Evolutionary conservation across 768 basidiomycete species (phyloP), one percentile per base, ranked within the genome.

Genomic region (Lactarius hatsudake): DNA sequence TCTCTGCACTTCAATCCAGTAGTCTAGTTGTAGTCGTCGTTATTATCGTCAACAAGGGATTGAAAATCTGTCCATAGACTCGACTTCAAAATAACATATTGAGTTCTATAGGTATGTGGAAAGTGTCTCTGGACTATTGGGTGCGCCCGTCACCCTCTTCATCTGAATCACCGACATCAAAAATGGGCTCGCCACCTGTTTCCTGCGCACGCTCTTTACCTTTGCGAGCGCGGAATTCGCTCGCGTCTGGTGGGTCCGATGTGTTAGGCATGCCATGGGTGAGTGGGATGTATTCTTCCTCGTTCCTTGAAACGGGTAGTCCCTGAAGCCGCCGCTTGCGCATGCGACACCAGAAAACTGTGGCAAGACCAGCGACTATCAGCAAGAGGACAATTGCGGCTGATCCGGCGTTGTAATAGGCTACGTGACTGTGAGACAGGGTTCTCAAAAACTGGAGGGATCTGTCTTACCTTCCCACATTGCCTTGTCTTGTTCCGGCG

Each of bases 331-430:
- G 77, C 63, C 72, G 66, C 43, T 79, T 78, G 51, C 88, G 81
- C 20, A 83, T 72, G 48, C 93, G 87, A 78, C 86, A 92, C 87
- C 90, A 98, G 64, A 96, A 80, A 77, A 91, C 93, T 12, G 84
- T 76, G 0, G 87, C 92, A 61, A 95, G 84, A 18, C 81, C 82
- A 23, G 86, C 73, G 42, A 85, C 80, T 65, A 96, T 83, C 62
- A 97, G 77, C 3, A 96, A 74, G 48, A 98, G 82, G 28, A 96
- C 87, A n/a, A 95, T 79, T 3, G 90, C 87, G 1, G 90, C 91
- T 0, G 94, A 94, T 13, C 93, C 94, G 40, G 93, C 90, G 67
- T 96, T 96, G 75, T 96, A 97, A 76, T 95, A 96, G n/a, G 93
- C 95, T 94, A 58, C 36, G 30, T 17, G 28, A 15, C 6, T 26